phyloP scores from a whole-genome alignment of 129 eudicot genomes.

The Pittosporum tobira region DNA sequence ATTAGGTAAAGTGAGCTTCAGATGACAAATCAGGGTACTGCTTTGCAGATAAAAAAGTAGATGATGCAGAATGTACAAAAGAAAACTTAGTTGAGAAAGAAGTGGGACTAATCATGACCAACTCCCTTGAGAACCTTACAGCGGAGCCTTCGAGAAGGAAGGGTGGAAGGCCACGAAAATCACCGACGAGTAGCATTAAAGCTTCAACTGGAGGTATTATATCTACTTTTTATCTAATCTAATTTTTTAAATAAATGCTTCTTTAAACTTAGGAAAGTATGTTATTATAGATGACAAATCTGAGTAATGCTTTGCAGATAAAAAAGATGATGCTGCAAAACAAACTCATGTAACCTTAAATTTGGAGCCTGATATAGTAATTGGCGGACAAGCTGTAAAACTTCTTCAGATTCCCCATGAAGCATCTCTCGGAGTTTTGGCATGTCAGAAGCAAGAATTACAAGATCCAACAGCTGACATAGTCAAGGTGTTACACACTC shows the following conservation, averaged over 20 bases:
- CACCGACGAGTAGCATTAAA: too few species aligned
- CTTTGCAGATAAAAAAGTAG: background rate
- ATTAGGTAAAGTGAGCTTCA: background rate
- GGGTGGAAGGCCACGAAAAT: too few species aligned
- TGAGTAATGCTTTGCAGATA: constrained; percentile 23
- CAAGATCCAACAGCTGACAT: constrained; percentile 3
- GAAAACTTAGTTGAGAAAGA: background rate
- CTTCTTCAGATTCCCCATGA: constrained; percentile 10
- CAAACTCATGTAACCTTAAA: constrained; percentile 28
- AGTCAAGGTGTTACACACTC: background rate
- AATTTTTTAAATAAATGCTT: too few species aligned
- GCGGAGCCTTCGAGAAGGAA: too few species aligned
- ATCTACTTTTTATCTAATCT: too few species aligned
- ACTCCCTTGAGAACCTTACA: too few species aligned
- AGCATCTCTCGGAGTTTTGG: constrained; percentile 7
- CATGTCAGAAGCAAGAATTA: constrained; percentile 17
- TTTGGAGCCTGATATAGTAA: constrained; percentile 30
- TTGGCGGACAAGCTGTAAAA: constrained; percentile 21
- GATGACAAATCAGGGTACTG: background rate
- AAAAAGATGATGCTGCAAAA: constrained; percentile 14
- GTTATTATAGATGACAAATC: too few species aligned
- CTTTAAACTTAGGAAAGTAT: too few species aligned
- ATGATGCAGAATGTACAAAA: background rate
- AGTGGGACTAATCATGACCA: too few species aligned
- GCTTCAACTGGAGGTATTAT: too few species aligned